Conservation (phyloP, 2,329 filamentous ascomycete species). For the Arachnomyces sp. region DNA sequence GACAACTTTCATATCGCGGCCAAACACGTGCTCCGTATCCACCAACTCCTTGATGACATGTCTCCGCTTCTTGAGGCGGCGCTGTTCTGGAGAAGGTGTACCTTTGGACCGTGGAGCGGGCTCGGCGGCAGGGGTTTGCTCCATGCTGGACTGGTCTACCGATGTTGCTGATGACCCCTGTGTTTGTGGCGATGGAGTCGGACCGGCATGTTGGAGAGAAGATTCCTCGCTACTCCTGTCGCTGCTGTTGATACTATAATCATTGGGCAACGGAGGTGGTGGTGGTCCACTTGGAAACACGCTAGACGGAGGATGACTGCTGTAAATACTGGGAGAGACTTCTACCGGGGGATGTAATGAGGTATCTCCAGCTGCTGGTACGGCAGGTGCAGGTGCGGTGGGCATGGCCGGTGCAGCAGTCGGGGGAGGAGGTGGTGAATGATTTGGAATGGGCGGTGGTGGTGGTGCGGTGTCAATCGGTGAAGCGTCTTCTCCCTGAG, state of each 20-base stretch:
- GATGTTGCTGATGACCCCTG: slow-evolving; percentile 32
- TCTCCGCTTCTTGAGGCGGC: slow-evolving; percentile 67
- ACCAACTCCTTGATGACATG: slow-evolving; percentile 86
- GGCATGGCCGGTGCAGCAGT: slow-evolving; percentile 17
- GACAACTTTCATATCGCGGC: slow-evolving; percentile 93
- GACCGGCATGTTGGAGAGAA: slow-evolving; percentile 24
- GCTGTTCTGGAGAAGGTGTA: slow-evolving; percentile 33
- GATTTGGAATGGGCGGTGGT: slow-evolving; percentile 33
- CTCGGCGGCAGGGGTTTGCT: slow-evolving; percentile 16
- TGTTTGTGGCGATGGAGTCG: slow-evolving; percentile 24
- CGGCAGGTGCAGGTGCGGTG: too few species aligned
- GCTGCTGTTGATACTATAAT: slow-evolving; percentile 11
- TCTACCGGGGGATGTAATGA: slow-evolving; percentile 6
- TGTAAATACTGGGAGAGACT: slow-evolving; percentile 20
- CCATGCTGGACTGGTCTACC: slow-evolving; percentile 23
- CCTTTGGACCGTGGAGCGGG: slow-evolving; percentile 9
- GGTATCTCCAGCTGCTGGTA: slow-evolving; percentile 14
- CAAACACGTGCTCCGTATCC: slow-evolving; percentile 85
- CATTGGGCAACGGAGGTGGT: slow-evolving; percentile 7
- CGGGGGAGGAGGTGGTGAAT: slow-evolving; percentile 43
- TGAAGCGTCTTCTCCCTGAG: slow-evolving; percentile 20
- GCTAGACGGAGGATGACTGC: slow-evolving; percentile 9
- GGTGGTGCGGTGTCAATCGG: slow-evolving; percentile 23
- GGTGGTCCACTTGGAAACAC: slow-evolving; percentile 8
- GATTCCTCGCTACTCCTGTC: slow-evolving; percentile 31